Evolutionary conservation across 75 land plant species (phyloP), one percentile per base, ranked within the genome.

Genomic region (Azolla pinnata): DNA sequence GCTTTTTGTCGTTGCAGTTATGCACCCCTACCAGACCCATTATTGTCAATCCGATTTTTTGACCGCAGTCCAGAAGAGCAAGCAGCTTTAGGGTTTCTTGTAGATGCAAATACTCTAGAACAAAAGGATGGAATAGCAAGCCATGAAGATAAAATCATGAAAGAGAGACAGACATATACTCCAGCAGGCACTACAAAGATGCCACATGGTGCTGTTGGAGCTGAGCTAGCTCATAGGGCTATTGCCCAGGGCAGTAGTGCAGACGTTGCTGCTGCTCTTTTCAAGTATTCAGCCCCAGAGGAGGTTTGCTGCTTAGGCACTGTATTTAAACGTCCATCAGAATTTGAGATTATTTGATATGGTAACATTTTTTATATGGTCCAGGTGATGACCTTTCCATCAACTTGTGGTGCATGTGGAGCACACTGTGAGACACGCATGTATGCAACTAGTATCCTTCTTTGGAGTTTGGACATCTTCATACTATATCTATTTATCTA

Each of bases 331-430:
- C 20, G 19, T 12, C 9, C 19, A 19, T 19, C 54, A 12, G 10
- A n/a, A 8, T 19, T 19, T 21, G 10, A 12, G 54, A 17, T 12
- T 10, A 8, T 52, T 52, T 52, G 19, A 19, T 34, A 59, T 59
- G 52, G 50, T 7, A 35, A 59, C 2, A 4, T 16, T n/a, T 2
- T 69, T 40, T 50, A 56, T n/a, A n/a, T n/a, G n/a, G 44, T n/a
- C 35, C 68, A 95, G 99, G 97, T 95, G 30, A 84, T 84, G 84
- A 78, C 79, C 2, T 85, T 95, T 56, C 99, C 99, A 57, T 70
- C 99, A 33, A 82, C 88, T 25, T 95, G 99, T 74, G 97, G 99
- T 61, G 83, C 86, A 50, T 95, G 99, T 77, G 85, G 83, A 45
- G 69, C 64, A 5, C 61, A 46, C 14, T 86, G 88, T 61, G 97